A percentile compares a stretch with the other conserved stretches of the same genome.
Conservation (phyloP, 1,284 basidiomycete species). For the Leccinum angustisporum region DNA sequence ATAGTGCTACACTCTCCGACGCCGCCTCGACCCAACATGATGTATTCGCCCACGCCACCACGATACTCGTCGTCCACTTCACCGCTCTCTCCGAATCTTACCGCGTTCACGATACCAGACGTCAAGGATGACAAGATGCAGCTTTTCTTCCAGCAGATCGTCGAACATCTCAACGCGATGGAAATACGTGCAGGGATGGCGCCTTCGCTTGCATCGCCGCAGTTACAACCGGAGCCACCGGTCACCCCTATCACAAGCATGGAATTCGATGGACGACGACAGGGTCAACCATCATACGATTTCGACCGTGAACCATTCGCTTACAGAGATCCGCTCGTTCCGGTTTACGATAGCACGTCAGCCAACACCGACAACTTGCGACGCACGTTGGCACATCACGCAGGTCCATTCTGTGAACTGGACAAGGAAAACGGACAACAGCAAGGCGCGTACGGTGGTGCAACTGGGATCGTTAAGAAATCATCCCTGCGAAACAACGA, state of each 20-base stretch:
- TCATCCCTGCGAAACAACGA: conserved; percentile 44
- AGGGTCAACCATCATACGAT: conserved; percentile 13
- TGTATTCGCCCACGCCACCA: conserved; percentile 32
- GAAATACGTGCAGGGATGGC: conserved; percentile 42
- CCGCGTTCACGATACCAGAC: conserved; percentile 38
- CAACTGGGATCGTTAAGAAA: conserved; percentile 35
- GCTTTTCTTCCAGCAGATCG: conserved; percentile 79
- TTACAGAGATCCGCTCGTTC: conserved; percentile 14
- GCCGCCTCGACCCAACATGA: conserved; percentile 25
- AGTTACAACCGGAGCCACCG: conserved; percentile 13
- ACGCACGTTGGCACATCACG: not conserved
- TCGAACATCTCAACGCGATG: conserved; percentile 76
- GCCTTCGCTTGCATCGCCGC: conserved; percentile 22
- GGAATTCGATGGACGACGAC: conserved; percentile 19
- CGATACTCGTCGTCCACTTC: conserved; percentile 24
- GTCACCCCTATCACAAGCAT: conserved; percentile 22
- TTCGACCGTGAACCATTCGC: not conserved
- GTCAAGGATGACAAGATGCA: conserved; percentile 66
- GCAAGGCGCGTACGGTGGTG: conserved; percentile 12
- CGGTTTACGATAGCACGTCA: conserved; percentile 4
- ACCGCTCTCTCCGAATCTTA: conserved; percentile 37
- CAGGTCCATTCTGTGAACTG: conserved; percentile 25
- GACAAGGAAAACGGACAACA: conserved; percentile 39
- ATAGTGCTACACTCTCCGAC: conserved; percentile 35
- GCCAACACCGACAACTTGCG: conserved; percentile 3